Conservation (phyloP, 352 stramenopile genomes). For the Thalassiosira mediterranea region DNA sequence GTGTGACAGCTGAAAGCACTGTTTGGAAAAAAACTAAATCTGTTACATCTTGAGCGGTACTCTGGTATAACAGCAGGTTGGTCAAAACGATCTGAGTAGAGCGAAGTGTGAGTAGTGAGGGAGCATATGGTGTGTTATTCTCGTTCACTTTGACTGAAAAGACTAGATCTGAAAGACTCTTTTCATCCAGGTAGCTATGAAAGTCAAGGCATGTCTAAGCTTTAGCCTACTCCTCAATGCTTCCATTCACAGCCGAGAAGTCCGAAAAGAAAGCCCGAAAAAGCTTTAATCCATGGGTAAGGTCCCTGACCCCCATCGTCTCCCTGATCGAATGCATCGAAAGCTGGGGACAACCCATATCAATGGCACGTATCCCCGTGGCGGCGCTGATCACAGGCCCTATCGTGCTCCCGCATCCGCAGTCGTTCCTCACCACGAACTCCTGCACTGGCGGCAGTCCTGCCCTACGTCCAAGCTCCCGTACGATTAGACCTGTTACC, state of each 20-base stretch:
- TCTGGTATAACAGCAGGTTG: no score
- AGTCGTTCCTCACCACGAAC: constrained; percentile 96
- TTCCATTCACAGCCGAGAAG: constrained; percentile 88
- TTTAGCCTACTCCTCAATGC: no score
- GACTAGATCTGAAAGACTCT: no score
- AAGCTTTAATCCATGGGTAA: constrained; percentile 68
- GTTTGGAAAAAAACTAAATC: no score
- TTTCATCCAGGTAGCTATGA: no score
- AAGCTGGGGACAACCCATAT: constrained; percentile 95
- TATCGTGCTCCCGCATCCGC: constrained; percentile 95
- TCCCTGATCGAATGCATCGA: constrained; percentile 96
- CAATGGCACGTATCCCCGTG: constrained; percentile 95
- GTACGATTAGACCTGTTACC: constrained; percentile 87
- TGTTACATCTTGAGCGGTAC: no score
- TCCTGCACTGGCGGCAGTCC: constrained; percentile 92
- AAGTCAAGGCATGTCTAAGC: no score
- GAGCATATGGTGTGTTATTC: no score
- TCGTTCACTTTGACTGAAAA: no score
- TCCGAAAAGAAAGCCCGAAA: constrained; percentile 92
- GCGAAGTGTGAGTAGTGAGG: no score
- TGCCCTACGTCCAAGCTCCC: constrained; percentile 75
- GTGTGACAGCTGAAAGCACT: no score
- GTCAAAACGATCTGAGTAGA: no score
- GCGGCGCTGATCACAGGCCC: constrained; percentile 93
- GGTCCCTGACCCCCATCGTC: constrained; percentile 84